phyloP scores from a whole-genome alignment of 2,329 filamentous ascomycete genomes.

The Fusarium musae region DNA sequence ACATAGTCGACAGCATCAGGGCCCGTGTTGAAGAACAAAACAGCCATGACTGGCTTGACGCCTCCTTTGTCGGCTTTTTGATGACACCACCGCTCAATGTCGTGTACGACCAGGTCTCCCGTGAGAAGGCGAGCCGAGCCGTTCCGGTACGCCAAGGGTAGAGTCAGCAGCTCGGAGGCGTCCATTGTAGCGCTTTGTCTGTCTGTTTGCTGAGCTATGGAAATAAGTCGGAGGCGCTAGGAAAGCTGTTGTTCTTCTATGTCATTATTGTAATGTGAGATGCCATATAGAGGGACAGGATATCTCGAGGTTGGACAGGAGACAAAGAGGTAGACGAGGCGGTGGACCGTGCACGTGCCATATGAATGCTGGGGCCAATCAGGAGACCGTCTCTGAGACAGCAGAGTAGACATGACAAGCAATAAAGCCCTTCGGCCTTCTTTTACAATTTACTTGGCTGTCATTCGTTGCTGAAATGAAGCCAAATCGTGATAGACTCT shows the following conservation, averaged over 20 bases:
- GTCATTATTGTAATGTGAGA: too few relatives aligned
- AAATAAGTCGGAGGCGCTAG: accelerated
- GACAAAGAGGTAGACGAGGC: not conserved
- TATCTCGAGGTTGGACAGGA: too few relatives aligned
- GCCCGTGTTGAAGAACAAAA: accelerated
- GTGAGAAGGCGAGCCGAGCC: not conserved
- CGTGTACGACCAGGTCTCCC: not conserved
- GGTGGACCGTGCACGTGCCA: not conserved
- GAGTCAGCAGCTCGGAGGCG: not conserved
- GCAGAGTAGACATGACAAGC: not conserved
- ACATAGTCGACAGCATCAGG: not conserved
- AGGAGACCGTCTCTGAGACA: too few relatives aligned
- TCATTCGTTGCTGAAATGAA: too few relatives aligned
- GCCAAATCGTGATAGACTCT: too few relatives aligned
- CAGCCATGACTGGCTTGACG: not conserved
- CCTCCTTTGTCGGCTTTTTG: not conserved
- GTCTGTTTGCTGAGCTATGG: accelerated
- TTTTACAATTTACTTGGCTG: too few relatives aligned
- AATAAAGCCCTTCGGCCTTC: too few relatives aligned
- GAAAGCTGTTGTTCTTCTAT: too few relatives aligned
- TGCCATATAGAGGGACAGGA: too few relatives aligned
- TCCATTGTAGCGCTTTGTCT: not conserved
- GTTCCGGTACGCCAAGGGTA: accelerated
- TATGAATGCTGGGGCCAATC: too few relatives aligned
- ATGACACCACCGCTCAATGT: not conserved